phyloP scores from a whole-genome alignment of 495 filamentous ascomycete species.

The Clohesyomyces aquaticus region DNA sequence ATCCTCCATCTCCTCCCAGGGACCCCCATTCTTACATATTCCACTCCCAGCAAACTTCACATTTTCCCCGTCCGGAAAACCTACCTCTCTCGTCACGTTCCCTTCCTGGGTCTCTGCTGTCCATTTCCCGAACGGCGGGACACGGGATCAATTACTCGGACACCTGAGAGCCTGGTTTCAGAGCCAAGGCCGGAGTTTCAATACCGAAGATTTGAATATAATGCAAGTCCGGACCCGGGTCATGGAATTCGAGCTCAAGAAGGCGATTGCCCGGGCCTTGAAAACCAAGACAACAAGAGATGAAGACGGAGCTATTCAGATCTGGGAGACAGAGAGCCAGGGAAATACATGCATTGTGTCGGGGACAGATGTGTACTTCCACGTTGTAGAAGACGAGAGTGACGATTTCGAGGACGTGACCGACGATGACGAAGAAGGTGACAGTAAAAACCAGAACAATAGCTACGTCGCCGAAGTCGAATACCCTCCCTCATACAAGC shows the following conservation, averaged over 20 bases:
- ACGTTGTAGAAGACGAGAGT: background rate
- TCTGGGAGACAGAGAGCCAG: conserved; percentile 3
- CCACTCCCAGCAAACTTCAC: conserved; percentile 7
- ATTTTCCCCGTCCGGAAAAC: background rate
- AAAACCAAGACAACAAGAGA: background rate
- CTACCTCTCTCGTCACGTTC: background rate
- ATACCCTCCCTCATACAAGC: too few species aligned
- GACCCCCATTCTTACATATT: conserved; percentile 1
- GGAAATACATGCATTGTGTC: conserved; percentile 7
- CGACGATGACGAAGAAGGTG: background rate
- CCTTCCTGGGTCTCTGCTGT: background rate
- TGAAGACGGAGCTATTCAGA: background rate
- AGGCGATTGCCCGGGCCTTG: background rate
- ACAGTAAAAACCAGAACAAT: too few species aligned
- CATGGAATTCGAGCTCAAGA: conserved; percentile 22
- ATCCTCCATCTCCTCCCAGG: background rate
- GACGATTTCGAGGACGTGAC: background rate
- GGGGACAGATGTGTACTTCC: conserved; percentile 6
- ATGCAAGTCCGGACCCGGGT: conserved; percentile 9
- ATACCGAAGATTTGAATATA: conserved; percentile 1
- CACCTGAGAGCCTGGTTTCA: background rate
- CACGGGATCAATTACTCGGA: background rate
- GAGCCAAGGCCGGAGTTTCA: background rate
- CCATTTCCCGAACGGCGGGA: conserved; percentile 13
- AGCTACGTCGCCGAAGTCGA: too few species aligned